Conservation (phyloP, 208 protist species). For the Leishmania lainsoni region DNA sequence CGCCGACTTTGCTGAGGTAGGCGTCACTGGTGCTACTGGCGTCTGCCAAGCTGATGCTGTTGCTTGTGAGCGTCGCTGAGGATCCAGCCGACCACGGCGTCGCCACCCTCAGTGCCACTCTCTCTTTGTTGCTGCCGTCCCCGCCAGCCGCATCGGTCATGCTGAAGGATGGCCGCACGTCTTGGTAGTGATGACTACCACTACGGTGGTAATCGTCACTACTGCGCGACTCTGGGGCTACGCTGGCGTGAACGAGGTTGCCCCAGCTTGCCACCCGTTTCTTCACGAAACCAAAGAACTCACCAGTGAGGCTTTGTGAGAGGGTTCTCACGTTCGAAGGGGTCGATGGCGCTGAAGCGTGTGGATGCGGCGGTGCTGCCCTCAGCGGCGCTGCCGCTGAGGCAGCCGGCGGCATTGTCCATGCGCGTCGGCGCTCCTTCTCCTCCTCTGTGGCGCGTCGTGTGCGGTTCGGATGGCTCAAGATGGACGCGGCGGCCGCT, state of each 20-base stretch:
- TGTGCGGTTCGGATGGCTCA: conserved; percentile 22
- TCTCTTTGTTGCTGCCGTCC: background rate
- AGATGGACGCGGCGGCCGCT: background rate
- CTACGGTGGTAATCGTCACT: background rate
- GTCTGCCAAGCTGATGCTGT: conserved; percentile 8
- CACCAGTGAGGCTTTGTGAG: background rate
- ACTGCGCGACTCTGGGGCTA: background rate
- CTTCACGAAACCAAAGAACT: conserved; percentile 14
- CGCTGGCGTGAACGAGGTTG: background rate
- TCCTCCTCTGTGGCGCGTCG: conserved; percentile 26
- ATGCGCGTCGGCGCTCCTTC: conserved; percentile 8
- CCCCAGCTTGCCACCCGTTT: background rate
- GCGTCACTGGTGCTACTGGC: conserved; percentile 4
- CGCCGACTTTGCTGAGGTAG: background rate
- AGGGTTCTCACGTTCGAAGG: background rate
- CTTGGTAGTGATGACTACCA: conserved; percentile 10
- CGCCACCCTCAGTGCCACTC: background rate
- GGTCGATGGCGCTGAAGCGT: background rate
- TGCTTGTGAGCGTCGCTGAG: conserved; percentile 1
- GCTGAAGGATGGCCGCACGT: conserved; percentile 26
- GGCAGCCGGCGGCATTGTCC: conserved; percentile 4
- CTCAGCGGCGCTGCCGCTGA: background rate
- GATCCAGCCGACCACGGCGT: conserved; percentile 18
- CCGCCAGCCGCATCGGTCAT: background rate
- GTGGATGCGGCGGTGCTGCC: background rate